A percentile compares a stretch with the other conserved stretches of the same genome.
These are phyloP conservation scores for Boechera divaricarpa DNA, from an alignment of 345 rosid genomes.

Conservation along the genomic window DNA sequence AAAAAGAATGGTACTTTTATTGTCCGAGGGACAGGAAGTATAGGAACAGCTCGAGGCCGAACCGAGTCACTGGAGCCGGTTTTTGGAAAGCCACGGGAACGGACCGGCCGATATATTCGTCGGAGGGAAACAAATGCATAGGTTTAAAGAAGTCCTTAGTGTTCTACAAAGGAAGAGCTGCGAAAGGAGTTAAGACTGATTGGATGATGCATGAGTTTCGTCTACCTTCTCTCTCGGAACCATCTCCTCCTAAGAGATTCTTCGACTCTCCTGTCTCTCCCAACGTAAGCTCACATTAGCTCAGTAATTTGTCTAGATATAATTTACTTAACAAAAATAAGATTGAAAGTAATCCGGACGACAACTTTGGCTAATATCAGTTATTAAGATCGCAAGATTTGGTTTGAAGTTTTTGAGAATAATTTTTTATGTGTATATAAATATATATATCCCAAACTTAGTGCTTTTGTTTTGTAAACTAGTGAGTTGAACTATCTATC, in stretches of 20 bases:
- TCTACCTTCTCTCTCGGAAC: conserved; percentile 68
- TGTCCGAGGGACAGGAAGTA: conserved; percentile 94
- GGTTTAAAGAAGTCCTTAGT: conserved; percentile 94
- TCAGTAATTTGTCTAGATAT: not conserved
- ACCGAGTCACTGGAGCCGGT: conserved; percentile 85
- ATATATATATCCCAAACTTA: conserved; percentile 13
- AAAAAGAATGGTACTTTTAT: conserved; percentile 88
- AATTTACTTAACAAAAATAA: not conserved
- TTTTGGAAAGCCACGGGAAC: conserved; percentile 98
- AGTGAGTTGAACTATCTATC: conserved; percentile 2
- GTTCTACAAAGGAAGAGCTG: conserved; percentile 89
- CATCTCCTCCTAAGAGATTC: conserved; percentile 52
- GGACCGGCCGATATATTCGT: conserved; percentile 85
- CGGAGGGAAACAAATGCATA: conserved; percentile 75
- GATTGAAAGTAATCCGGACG: not conserved
- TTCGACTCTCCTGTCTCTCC: conserved; percentile 60
- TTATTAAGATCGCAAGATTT: conserved; percentile 10
- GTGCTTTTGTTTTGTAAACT: conserved; percentile 2
- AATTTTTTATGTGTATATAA: not conserved
- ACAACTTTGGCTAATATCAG: not conserved
- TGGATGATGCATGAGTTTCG: conserved; percentile 99
- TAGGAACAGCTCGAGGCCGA: conserved; percentile 86
- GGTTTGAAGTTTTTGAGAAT: conserved; percentile 1
- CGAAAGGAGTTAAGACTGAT: conserved; percentile 89
- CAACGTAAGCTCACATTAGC: conserved; percentile 52